Base-by-base conservation (phyloP, 345 rosid species). In the Hibiscus syriacus region DNA sequence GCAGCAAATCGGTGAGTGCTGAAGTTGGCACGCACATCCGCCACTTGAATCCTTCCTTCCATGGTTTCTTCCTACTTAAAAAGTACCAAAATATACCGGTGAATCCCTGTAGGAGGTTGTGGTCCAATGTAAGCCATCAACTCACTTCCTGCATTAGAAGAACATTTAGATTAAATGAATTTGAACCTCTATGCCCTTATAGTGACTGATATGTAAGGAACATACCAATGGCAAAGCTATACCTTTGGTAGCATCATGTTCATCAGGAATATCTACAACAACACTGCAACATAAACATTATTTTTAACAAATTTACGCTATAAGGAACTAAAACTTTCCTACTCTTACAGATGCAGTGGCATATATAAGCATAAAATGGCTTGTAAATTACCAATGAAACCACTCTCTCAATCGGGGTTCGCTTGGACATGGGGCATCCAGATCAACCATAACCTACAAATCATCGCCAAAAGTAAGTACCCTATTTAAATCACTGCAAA, bases 251-350 rank as follows among this genome's bases (percentile, higher is more conserved):
- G 71, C 73, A 43, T 78, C 82, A 2, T 61, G 70, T 61, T 77
- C 78, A 58, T 76, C 73, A 0, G 84, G 84, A 41, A 81, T 71
- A 73, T 81, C 82, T 5, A 78, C 78, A 69, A 76, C 76, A 70
- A 80, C 73, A 79, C 81, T 80, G 75, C 61, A 59, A 66, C 17
- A 39, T 4, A 41, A 39, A 61, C 30, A 39, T 38, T 38, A 11
- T 17, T 61, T 61, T 2, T 38, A 12, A 5, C 65, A 38, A 60
- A 60, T 29, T 59, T n/a, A 30, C 20, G 16, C 0, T 7, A 1
- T 7, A 27, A 55, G n/a, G 3, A 27, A 25, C 2, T 14, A n/a
- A 43, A 43, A 43, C 22, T 25, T 14, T 27, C 8, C 23, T 23
- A 10, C 17, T 58, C 14, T 17, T 57, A 32, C 45, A 32, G 14